Base-by-base conservation (phyloP, 805 yeast species). In the Alloascoidea hylecoeti region DNA sequence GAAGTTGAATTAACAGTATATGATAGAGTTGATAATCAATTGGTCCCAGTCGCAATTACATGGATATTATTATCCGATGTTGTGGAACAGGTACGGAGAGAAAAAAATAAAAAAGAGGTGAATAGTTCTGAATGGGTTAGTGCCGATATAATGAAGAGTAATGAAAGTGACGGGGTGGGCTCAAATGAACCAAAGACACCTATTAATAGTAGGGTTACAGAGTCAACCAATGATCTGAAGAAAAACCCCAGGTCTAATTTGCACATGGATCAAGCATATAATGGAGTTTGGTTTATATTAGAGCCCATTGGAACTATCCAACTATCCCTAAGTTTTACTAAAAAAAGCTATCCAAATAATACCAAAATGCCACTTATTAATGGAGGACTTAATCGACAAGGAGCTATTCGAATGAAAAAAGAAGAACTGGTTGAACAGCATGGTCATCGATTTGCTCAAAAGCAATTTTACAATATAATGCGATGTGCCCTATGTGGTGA, bases 401-500 rank as follows among this genome's bases (percentile, higher is more conserved):
- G 94, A 63, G 94, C 94, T 41, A 82, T 82, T 43, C 71, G 81
- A 56, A 80, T 80, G 42, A 76, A 72, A 49, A 34, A 34, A 14
- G 71, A 66, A 41, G 89, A 81, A 46, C 77, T 81, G 1, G 74
- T 69, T 48, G 92, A 82, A 54, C 88, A 82, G 47, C 86, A 79
- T 51, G 94, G 94, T 6, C 94, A 82, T 56, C 86, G 79, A 51
- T 82, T 82, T 57, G 85, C 80, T 33, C 89, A 81, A 55, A 82
- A 79, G 48, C 88, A 80, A 50, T 80, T 82, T 51, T 81, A 81
- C 63, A 78, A 77, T 46, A 77, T 82, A 48, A 82, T 82, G 92
- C 71, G 83, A 48, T 82, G 94, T 62, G 92, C 92, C 1, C 68
- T 80, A 41, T 82, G 94, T 68, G 86, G 85, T 4, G 92, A 82